Evolutionary conservation across 2,329 filamentous ascomycete genomes (phyloP).

Genomic region (Alternaria infectoria): DNA sequence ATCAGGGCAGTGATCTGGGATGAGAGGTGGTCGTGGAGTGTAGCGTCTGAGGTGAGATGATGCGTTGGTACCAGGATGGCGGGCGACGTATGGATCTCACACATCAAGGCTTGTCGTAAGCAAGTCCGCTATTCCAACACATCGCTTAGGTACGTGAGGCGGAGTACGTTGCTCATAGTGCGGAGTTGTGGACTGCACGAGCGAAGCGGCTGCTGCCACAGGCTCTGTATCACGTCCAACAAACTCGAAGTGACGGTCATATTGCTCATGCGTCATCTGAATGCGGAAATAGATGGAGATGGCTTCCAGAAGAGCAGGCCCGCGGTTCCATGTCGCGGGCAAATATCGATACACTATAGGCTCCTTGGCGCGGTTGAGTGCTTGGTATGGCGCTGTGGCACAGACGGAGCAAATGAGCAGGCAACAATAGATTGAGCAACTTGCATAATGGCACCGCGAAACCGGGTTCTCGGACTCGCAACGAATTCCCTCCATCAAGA

Average conservation of each 20-base stretch:
- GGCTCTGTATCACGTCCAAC: background rate
- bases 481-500: background rate
- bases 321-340: background rate
- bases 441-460: background rate
- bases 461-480: background rate
- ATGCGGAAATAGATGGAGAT: background rate
- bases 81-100: background rate
- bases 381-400: background rate
- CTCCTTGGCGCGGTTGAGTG: background rate
- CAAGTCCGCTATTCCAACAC: background rate
- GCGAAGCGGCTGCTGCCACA: background rate
- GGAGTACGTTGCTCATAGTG: background rate
- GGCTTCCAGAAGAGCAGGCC: background rate
- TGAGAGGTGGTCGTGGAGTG: background rate
- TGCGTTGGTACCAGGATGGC: background rate
- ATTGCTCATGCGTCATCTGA: background rate
- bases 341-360: constrained; percentile 1
- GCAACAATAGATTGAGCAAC: background rate
- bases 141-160: background rate
- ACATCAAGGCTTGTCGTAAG: background rate
- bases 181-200: background rate
- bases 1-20: background rate
- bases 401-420: background rate
- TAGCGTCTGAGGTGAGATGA: background rate
- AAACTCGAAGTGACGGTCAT: background rate